phyloP scores from a whole-genome alignment of 2,329 filamentous ascomycete species.

The Cladophialophora immunda region DNA sequence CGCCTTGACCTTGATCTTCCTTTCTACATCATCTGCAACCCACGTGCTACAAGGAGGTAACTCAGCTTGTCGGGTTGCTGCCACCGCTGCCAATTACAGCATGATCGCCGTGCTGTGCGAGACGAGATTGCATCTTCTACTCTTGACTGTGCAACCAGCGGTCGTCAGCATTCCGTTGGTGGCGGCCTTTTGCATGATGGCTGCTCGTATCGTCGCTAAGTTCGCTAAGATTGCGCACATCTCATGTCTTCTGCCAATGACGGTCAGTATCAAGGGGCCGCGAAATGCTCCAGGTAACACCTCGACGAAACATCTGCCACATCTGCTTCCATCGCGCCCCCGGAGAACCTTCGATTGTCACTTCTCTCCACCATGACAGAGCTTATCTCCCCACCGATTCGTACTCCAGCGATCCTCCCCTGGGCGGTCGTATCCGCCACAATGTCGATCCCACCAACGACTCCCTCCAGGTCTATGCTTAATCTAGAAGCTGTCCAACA shows the following conservation, averaged over 20 bases:
- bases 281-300: constrained; percentile 1
- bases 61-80: not conserved
- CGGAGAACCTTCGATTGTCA: constrained; percentile 11
- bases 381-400: constrained; percentile 9
- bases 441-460: constrained; percentile 10
- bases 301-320: not conserved
- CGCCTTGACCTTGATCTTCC: not conserved
- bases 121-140: not conserved
- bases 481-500: constrained; percentile 26
- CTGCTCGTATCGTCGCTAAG: not conserved
- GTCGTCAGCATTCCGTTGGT: not conserved
- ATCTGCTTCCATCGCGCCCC: not conserved
- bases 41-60: too few species aligned
- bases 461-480: constrained; percentile 16
- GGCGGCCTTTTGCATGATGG: constrained; percentile 4
- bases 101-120: not conserved
- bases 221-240: constrained; percentile 25
- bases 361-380: not conserved
- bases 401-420: not conserved
- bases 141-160: not conserved
- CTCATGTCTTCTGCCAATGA: constrained; percentile 8
- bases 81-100: not conserved
- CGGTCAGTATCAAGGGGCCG: not conserved
- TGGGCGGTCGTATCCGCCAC: constrained; percentile 1
- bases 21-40: not conserved